Percentiles rank a stretch among this genome's conserved stretches.
These are phyloP conservation scores for Phytophthora ohioensis DNA, from an alignment of 352 stramenopile species.

Conservation along the genomic window DNA sequence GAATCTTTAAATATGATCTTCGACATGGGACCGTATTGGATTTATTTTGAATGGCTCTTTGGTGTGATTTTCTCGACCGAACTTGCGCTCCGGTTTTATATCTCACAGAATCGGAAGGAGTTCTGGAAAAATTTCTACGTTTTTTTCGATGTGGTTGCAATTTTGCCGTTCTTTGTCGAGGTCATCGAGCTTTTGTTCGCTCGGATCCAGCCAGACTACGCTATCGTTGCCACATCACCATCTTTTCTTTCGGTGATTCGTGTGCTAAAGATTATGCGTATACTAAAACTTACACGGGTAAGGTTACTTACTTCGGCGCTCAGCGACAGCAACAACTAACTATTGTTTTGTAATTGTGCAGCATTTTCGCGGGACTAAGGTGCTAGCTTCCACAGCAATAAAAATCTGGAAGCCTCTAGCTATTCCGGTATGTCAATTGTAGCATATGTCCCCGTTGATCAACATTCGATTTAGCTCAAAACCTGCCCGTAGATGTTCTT, in stretches of 20 bases:
- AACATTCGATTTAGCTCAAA: background rate
- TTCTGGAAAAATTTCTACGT: constrained; percentile 73
- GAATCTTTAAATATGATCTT: constrained; percentile 41
- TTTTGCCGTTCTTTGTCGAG: constrained; percentile 74
- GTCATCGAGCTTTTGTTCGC: constrained; percentile 40
- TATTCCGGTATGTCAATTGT: constrained; percentile 57
- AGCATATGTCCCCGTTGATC: background rate
- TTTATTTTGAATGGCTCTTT: constrained; percentile 81
- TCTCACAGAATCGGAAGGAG: constrained; percentile 39
- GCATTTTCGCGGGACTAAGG: constrained; percentile 74
- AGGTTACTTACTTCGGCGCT: background rate
- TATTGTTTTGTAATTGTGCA: constrained; percentile 16
- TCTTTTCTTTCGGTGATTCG: constrained; percentile 76
- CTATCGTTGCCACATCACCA: constrained; percentile 67
- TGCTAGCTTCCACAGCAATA: constrained; percentile 67
- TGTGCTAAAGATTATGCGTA: constrained; percentile 77
- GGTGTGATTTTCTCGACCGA: constrained; percentile 67
- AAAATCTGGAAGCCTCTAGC: constrained; percentile 64
- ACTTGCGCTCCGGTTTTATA: constrained; percentile 65
- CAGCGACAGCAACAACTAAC: background rate
- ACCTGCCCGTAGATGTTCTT: constrained; percentile 68
- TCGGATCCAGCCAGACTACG: constrained; percentile 54
- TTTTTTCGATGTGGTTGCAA: constrained; percentile 68
- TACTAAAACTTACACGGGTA: constrained; percentile 77
- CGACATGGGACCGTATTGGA: constrained; percentile 80